phyloP scores from a whole-genome alignment of 2,329 filamentous ascomycete species.

The Penicillium thymicola region DNA sequence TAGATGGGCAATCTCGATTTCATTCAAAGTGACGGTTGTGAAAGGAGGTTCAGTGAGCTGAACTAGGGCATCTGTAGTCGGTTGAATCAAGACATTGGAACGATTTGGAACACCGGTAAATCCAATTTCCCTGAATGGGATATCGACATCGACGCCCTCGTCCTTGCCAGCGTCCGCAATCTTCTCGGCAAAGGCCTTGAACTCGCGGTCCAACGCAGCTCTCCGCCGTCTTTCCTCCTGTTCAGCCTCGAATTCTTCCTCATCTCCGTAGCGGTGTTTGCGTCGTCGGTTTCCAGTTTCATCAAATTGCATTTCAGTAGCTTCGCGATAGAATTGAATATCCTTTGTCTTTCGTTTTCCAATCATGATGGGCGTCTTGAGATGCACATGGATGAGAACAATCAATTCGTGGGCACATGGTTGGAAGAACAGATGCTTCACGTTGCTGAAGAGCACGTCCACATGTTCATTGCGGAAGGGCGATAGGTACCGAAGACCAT shows the following conservation, averaged over 20 bases:
- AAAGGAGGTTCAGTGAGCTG: conserved; percentile 97
- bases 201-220: conserved; percentile 89
- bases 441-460: conserved; percentile 95
- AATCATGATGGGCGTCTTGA: conserved; percentile 97
- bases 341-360: conserved; percentile 99
- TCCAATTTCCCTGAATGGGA: conserved; percentile 92
- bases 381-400: conserved; percentile 95
- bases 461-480: conserved; percentile 78
- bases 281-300: conserved; percentile 97
- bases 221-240: conserved; percentile 91
- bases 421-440: conserved; percentile 98
- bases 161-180: conserved; percentile 92
- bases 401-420: conserved; percentile 94
- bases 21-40: conserved; percentile 89
- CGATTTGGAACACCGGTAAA: conserved; percentile 96
- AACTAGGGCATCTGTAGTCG: conserved; percentile 93
- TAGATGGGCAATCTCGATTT: conserved; percentile 93
- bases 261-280: conserved; percentile 95
- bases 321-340: conserved; percentile 96
- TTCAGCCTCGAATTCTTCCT: conserved; percentile 97
- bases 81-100: conserved; percentile 92
- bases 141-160: conserved; percentile 88
- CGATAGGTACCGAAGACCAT: conserved; percentile 93
- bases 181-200: conserved; percentile 95
- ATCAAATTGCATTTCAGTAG: conserved; percentile 97